A percentile compares a stretch with the other conserved stretches of the same genome.
These are phyloP conservation scores for Backusella psychrophila DNA, from an alignment of 192 early-diverging fungal genomes.

Conservation along the genomic window DNA sequence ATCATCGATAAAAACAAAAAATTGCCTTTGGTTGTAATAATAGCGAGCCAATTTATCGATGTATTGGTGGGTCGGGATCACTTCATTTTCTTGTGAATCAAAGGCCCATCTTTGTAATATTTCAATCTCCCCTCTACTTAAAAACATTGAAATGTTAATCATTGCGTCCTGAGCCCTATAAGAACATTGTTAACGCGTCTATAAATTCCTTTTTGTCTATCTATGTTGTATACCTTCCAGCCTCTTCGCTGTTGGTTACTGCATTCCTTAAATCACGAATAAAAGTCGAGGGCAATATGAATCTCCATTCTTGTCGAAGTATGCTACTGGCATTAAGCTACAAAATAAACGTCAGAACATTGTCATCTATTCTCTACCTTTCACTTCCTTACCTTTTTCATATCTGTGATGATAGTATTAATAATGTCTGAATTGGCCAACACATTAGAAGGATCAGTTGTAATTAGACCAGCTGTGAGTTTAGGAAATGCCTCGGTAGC, in stretches of 20 bases:
- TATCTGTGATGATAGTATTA: neutral
- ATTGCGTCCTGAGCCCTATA: neutral
- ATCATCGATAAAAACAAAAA: conserved; percentile 8
- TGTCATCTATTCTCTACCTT: neutral
- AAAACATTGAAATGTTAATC: neutral
- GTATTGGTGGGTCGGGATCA: neutral
- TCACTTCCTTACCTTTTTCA: neutral
- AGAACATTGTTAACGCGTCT: neutral
- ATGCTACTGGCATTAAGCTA: neutral
- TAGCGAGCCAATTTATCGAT: neutral
- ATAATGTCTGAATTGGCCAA: neutral
- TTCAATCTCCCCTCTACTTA: neutral
- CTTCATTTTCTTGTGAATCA: neutral
- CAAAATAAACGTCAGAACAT: neutral
- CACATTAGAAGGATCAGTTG: neutral
- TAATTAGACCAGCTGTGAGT: neutral
- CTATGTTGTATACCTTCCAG: neutral
- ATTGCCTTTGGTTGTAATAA: neutral
- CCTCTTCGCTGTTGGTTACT: neutral
- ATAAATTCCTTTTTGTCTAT: neutral
- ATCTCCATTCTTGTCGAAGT: neutral
- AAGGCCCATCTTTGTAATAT: neutral
- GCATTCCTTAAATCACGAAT: neutral
- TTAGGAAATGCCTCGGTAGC: neutral
- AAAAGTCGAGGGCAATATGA: neutral